Evolutionary conservation across 345 rosid species (phyloP).

Genomic region (Iberis pinnata): DNA sequence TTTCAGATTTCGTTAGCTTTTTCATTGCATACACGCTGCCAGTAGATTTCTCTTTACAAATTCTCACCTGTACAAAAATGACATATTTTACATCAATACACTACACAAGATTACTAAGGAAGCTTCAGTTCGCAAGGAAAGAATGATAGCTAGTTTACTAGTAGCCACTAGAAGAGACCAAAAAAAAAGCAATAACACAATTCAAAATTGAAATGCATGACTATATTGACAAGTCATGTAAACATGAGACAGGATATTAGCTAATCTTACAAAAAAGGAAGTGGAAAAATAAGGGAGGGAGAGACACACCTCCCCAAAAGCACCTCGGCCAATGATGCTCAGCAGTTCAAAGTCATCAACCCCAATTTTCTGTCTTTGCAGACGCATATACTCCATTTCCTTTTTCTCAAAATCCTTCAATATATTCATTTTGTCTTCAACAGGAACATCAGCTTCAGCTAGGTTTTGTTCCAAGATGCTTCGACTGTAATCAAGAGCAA

Average conservation of each 20-base stretch:
- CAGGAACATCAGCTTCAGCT: conserved; percentile 42
- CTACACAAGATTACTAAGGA: neutral
- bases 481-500: conserved; percentile 31
- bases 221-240: neutral
- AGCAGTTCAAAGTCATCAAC: conserved; percentile 44
- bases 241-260: conserved; percentile 5
- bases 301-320: conserved; percentile 43
- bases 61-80: conserved; percentile 38
- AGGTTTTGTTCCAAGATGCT: conserved; percentile 38
- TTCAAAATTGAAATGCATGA: neutral
- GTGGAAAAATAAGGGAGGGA: conserved; percentile 1
- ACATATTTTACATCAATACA: conserved; percentile 11
- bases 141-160: neutral
- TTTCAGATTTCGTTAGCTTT: conserved; percentile 36
- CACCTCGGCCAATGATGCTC: conserved; percentile 48
- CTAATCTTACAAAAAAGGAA: neutral
- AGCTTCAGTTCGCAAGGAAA: neutral
- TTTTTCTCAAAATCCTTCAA: conserved; percentile 37
- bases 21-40: conserved; percentile 39
- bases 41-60: conserved; percentile 41
- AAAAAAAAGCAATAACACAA: neutral
- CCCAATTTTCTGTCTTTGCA: conserved; percentile 42
- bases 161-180: neutral
- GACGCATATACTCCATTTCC: conserved; percentile 42
- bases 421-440: conserved; percentile 38